Base-by-base conservation (phyloP, 75 land plant genomes). In the Gnetum montanum region DNA sequence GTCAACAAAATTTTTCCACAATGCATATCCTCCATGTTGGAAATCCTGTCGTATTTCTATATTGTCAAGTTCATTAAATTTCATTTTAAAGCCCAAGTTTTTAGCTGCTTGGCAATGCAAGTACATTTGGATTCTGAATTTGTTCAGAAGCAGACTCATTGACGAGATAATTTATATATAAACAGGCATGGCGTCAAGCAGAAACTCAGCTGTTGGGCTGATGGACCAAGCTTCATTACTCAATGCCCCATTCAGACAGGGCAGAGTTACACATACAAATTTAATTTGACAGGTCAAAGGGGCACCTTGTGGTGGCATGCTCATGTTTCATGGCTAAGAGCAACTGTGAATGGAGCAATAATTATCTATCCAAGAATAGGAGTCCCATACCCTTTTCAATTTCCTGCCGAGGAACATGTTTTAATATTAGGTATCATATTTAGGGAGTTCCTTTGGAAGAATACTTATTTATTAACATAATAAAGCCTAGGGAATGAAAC, bases 231-330 rank as follows among this genome's bases (percentile, higher is more conserved):
- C 1, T 70, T 60, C 55, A 64, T 73, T 23, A 73, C 77, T 1
- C 77, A 78, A 52, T 78, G 81, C 34, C 81, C 81, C 0, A 68
- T 78, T 22, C 49, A 47, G 23, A 71, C 72, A 11, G 71, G 71
- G 0, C 41, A 20, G 12, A 60, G 27, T 6, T 69, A 34, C 45
- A 64, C 59, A 2, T 62, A 78, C 31, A 57, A 41, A 27, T 31
- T 73, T 24, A 61, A 35, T 16, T 15, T 78, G 4, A 25, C 63
- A 3, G 24, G 22, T 1, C 65, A 78, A 34, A 62, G 50, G 37
- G 81, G 69, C 20, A 73, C 77, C 13, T 20, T 73, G 4, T 73
- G 69, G 70, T 78, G 73, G 72, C 82, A 78, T 58, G 82, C 82
- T 0, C 82, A 78, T 46, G 63, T 63, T 11, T 46, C 26, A n/a